Base-by-base conservation (phyloP, 2,329 filamentous ascomycete species). In the Monilinia polystroma region DNA sequence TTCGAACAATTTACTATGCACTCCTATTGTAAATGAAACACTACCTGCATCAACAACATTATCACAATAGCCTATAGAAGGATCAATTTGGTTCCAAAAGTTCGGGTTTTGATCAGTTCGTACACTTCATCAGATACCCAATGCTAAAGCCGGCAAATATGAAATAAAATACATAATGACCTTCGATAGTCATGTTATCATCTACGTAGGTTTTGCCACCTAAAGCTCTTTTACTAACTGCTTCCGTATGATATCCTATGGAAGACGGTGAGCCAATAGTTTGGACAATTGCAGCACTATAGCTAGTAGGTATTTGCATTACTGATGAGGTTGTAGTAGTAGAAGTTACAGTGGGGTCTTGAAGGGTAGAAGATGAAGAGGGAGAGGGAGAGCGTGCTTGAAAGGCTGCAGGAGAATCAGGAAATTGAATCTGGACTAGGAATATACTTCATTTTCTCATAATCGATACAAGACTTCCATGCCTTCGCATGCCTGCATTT, bases 201-300 rank as follows among this genome's bases (percentile, higher is more conserved):
- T 69, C 71, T 23, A 68, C 63, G 51, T 69, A 71, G 6, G 66
- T 67, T 16, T 67, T 67, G 6, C 35, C 55, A 41, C 47, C 56
- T 0, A 77, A 67, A 7, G 76, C 74, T 5, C 75, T 69, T 4
- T 72, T 73, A 23, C 62, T 69, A 1, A 70, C 72, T 0, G 70
- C 71, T 63, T 77, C 76, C 1, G 74, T 74, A 51, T 77, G 79
- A 64, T 77, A 79, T 29, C 77, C 77, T 26, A 57, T 41, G 43
- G 68, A 71, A 2, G 41, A 51, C 18, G 66, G 69, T 14, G 60
- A 41, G 2, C 69, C 70, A 20, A 70, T 43, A 4, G 20, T 57
- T 38, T 66, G 64, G 2, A 70, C 55, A n/a, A 65, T 66, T 18
- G 29, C 29, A 29, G 29, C 29, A 4, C 55, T 65, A 29, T 66